These are phyloP conservation scores for Adansonia digitata DNA, from an alignment of 345 rosid species.

Conservation along the genomic window DNA sequence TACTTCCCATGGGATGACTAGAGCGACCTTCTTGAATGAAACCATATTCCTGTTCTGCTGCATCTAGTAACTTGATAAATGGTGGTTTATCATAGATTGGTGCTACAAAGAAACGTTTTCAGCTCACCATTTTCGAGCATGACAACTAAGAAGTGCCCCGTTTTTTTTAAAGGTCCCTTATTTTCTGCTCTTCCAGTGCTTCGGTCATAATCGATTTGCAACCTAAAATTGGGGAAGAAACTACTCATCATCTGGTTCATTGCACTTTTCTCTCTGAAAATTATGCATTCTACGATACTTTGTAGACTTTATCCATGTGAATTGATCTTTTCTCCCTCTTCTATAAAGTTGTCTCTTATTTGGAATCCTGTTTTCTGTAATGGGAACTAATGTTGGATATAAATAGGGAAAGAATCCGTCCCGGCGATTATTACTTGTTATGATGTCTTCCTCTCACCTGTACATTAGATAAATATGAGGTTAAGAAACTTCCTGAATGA, in stretches of 20 bases:
- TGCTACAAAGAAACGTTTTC: neutral
- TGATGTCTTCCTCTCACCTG: neutral
- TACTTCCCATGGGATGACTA: neutral
- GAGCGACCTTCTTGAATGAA: neutral
- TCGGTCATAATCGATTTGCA: neutral
- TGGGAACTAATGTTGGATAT: neutral
- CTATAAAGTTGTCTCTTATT: neutral
- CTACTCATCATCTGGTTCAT: neutral
- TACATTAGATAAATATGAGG: neutral
- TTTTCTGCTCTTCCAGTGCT: neutral
- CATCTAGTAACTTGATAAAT: conserved; percentile 2
- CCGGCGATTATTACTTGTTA: neutral
- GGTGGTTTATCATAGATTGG: neutral
- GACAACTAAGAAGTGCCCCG: neutral
- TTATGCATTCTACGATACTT: neutral
- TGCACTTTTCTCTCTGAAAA: neutral
- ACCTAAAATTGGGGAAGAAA: neutral
- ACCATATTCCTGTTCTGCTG: neutral
- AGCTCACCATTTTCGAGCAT: neutral
- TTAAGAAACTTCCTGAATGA: neutral
- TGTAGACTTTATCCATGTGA: neutral
- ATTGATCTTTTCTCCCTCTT: neutral
- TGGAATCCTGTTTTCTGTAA: neutral
- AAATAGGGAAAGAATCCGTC: neutral
- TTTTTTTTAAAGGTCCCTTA: neutral